Base-by-base conservation (phyloP, 768 basidiomycete species). In the Jaapia argillacea region DNA sequence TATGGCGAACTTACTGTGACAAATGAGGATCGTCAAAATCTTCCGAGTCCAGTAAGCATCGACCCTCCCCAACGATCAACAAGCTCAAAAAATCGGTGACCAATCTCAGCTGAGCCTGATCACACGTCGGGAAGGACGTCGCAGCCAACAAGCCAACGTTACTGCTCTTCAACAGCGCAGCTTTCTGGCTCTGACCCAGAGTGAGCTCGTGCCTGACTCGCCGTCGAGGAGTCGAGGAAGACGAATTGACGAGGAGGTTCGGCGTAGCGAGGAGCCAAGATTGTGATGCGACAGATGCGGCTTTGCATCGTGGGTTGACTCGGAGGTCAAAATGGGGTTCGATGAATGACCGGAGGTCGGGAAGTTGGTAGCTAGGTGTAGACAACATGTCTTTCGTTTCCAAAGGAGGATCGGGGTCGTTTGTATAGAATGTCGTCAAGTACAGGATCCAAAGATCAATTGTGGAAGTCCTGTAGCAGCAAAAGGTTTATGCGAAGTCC, bases 81-180 rank as follows among this genome's bases (percentile, higher is more conserved):
- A 73, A 48, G 31, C 67, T 65, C 44, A 74, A 51, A 37, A 79
- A 68, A 47, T 80, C 74, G 24, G 69, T 64, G 40, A 74, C 58
- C 26, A 77, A 60, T 24, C 65, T 60, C 20, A 84, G 59, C 54
- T 82, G 81, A 0, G 75, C 60, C 5, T 62, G 58, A 51, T 81
- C 80, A 49, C 71, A 74, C 2, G 60, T 68, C 5, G 81, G 80
- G 50, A 75, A 73, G 51, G 77, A 79, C 1, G 79, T 64, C 1
- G 76, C 65, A 1, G 75, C 76, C 23, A 80, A 64, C 20, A 84
- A 59, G 1, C 77, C 78, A 4, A 64, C 54, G 46, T 69, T 72
- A 38, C 60, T 54, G 24, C 52, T 54, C 10, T 49, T 47, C 20
- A 64, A 45, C n/a, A n/a, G n/a, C 7, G 41, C 45, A 16, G 40